Evolutionary conservation across 441 rosid genomes (phyloP), one percentile per base, ranked within the genome.

Genomic region (Euphorbia celastroides): DNA sequence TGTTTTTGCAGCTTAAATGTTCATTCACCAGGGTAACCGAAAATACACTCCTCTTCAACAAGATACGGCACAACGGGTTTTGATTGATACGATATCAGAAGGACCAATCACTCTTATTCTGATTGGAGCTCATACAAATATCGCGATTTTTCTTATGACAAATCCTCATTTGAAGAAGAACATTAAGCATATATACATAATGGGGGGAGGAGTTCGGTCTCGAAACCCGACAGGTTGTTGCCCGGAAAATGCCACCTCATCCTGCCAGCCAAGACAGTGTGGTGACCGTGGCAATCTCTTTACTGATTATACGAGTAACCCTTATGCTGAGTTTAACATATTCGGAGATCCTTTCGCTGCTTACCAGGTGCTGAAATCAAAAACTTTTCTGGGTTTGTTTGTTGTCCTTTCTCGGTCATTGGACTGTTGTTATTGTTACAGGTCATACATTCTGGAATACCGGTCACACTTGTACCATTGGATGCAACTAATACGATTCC

Each of bases 401-500:
- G n/a, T n/a, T n/a, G n/a, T n/a, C n/a, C n/a, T n/a, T n/a, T n/a
- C n/a, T n/a, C n/a, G n/a, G n/a, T n/a, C n/a, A n/a, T n/a, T n/a
- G n/a, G n/a, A n/a, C n/a, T n/a, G n/a, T n/a, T n/a, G n/a, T n/a
- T n/a, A n/a, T n/a, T n/a, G n/a, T n/a, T 66, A 69, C 76, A 93
- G 98, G 97, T 93, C 62, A 64, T 90, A 59, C 97, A 90, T 75
- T 90, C 96, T 38, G 97, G 97, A 72, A 75, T 93, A 62, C 92
- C 97, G 0, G 25, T 93, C 75, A 87, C 98, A 0, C 79, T 90
- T 23, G 87, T 93, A 70, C 96, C 97, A 1, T 72, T 93, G 41
- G 98, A 93, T 80, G 98, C 97, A 60, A 93, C 98, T 12, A 88
- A 90, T 74, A 90, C 93, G 8, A 87, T 93, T 69, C 93, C 96